A percentile compares a stretch with the other conserved stretches of the same genome.
Evolutionary conservation across 2,329 filamentous ascomycete species (phyloP).

Genomic region (Paraphaeosphaeria minitans): DNA sequence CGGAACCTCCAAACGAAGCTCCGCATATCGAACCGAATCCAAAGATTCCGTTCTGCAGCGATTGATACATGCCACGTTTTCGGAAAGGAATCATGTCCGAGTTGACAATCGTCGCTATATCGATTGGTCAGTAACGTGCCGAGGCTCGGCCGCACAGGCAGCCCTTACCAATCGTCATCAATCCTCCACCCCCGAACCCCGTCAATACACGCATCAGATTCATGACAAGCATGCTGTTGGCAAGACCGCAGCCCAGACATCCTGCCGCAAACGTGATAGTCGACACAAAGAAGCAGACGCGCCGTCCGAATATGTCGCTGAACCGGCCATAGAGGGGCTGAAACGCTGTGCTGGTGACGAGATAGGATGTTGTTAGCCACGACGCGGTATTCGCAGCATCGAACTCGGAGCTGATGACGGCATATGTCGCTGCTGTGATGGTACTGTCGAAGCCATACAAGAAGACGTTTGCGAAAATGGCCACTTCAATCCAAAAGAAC

Average conservation of each 20-base stretch:
- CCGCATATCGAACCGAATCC: slow-evolving; percentile 67
- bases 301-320: slow-evolving; percentile 42
- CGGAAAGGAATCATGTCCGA: slow-evolving; percentile 67
- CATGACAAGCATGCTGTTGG: slow-evolving; percentile 27
- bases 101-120: slow-evolving; percentile 50
- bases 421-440: slow-evolving; percentile 53
- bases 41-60: slow-evolving; percentile 64
- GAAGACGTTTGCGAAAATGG: slow-evolving; percentile 69
- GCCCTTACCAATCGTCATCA: slow-evolving; percentile 38
- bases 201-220: slow-evolving; percentile 36
- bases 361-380: slow-evolving; percentile 28
- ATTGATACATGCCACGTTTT: slow-evolving; percentile 63
- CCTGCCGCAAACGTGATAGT: slow-evolving; percentile 37
- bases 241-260: slow-evolving; percentile 38
- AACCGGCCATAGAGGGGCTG: slow-evolving; percentile 47
- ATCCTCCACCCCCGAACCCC: slow-evolving; percentile 37
- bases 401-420: slow-evolving; percentile 50
- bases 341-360: slow-evolving; percentile 30
- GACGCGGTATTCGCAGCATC: slow-evolving; percentile 52
- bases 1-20: slow-evolving; percentile 52
- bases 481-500: slow-evolving; percentile 34
- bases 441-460: slow-evolving; percentile 60
- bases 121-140: slow-evolving; percentile 11
- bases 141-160: not conserved
- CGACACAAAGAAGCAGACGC: slow-evolving; percentile 37